Evolutionary conservation across 73 alveolate species (phyloP), one percentile per base, ranked within the genome.

Genomic region (Effrenium voratum): DNA sequence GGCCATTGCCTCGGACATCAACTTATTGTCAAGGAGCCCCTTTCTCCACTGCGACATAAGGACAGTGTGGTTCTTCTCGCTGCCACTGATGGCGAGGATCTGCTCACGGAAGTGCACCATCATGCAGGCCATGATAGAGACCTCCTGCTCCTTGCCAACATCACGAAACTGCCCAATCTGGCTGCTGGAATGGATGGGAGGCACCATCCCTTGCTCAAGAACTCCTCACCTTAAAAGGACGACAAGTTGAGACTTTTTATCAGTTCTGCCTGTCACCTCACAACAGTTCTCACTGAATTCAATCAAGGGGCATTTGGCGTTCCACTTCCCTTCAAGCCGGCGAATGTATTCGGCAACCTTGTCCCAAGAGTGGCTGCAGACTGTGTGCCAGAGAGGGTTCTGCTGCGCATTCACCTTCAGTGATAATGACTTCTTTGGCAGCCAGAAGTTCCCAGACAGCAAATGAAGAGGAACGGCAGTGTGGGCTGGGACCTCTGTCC

Each of bases 161-260:
- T 79, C 91, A 45, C 91, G 68, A 28, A 79, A 79, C 40, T 26
- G 28, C n/a, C n/a, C n/a, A n/a, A n/a, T n/a, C n/a, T n/a, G n/a
- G n/a, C n/a, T n/a, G n/a, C 70, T 32, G 43, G 41, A 38, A 45
- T 47, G 34, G 47, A 80, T n/a, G 1, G 91, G 91, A 30, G 91
- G 72, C 6, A 5, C 32, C 15, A 19, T 28, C 40, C 38, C 32
- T 3, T 45, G 6, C 45, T 28, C 70, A 5, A 41, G 46, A 45
- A 45, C 43, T 32, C 46, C 91, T 45, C 46, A n/a, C n/a, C n/a
- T n/a, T n/a, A n/a, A n/a, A n/a, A n/a, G n/a, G n/a, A n/a, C n/a
- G n/a, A n/a, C n/a, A n/a, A n/a, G n/a, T n/a, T n/a, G n/a, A n/a
- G n/a, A n/a, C n/a, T n/a, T n/a, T n/a, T n/a, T n/a, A n/a, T n/a